Conservation (phyloP, 176 grass and related monocot species). For the Dactylis glomerata region DNA sequence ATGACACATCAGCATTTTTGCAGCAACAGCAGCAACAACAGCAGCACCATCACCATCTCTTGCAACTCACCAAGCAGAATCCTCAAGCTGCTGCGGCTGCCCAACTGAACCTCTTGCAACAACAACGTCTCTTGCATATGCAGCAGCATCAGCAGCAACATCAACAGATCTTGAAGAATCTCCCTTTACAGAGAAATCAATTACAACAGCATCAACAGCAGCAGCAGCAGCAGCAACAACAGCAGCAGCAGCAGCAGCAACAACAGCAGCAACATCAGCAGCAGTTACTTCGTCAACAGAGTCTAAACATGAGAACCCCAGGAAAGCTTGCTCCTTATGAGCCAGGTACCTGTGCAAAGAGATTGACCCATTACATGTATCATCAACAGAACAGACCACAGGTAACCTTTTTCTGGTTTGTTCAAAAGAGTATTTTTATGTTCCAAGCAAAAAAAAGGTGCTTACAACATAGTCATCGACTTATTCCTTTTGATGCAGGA, state of each 20-base stretch:
- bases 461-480: neutral
- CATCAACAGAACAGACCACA: constrained; percentile 93
- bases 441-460: neutral
- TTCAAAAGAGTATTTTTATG: neutral
- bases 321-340: constrained; percentile 58
- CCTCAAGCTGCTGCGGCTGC: constrained; percentile 68
- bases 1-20: constrained; percentile 48
- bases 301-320: constrained; percentile 50
- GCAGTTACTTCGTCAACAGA: constrained; percentile 66
- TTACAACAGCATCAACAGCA: constrained; percentile 52
- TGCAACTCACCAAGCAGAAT: constrained; percentile 75
- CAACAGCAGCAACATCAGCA: constrained; percentile 52
- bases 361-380: constrained; percentile 98
- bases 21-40: constrained; percentile 53
- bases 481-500: constrained; percentile 47
- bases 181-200: constrained; percentile 67
- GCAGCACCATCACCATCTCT: constrained; percentile 54
- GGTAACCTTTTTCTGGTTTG: constrained; percentile 38
- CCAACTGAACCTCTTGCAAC: constrained; percentile 69
- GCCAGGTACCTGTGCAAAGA: constrained; percentile 86
- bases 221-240: constrained; percentile 42
- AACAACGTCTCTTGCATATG: constrained; percentile 68
- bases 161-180: constrained; percentile 59
- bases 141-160: constrained; percentile 85
- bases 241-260: constrained; percentile 52